These are phyloP conservation scores for Solanum bulbocastanum DNA, from an alignment of 257 asterid species.

Conservation along the genomic window DNA sequence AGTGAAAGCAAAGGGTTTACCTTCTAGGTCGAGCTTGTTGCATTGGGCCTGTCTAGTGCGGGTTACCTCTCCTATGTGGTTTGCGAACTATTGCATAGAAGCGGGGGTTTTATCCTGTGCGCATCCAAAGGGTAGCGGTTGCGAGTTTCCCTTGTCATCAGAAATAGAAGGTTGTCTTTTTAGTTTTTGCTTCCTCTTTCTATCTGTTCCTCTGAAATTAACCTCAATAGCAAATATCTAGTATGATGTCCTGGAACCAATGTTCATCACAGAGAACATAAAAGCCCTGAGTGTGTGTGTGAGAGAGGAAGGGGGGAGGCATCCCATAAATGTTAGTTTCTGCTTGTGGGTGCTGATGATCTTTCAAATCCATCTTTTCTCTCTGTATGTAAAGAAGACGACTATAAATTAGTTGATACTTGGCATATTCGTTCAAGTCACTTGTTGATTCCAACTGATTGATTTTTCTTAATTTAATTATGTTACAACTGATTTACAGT, in stretches of 20 bases:
- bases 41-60: too few relatives aligned
- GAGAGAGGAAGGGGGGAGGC: neutral
- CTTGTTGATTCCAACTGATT: neutral
- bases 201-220: neutral
- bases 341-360: neutral
- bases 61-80: too few relatives aligned
- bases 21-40: too few relatives aligned
- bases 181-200: neutral
- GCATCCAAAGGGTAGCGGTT: too few relatives aligned
- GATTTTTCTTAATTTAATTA: neutral
- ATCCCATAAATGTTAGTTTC: neutral
- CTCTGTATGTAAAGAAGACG: neutral
- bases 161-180: neutral
- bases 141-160: too few relatives aligned
- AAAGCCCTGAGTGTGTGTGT: neutral
- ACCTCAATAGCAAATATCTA: neutral
- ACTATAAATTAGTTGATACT: neutral
- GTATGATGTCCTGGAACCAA: neutral
- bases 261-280: neutral
- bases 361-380: neutral
- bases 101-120: too few relatives aligned
- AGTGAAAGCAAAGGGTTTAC: too few relatives aligned
- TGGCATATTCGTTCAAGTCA: neutral
- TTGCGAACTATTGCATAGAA: too few relatives aligned
- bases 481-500: constrained; percentile 20